These are phyloP conservation scores for Centella asiatica DNA, from an alignment of 129 eudicot genomes.

Conservation along the genomic window DNA sequence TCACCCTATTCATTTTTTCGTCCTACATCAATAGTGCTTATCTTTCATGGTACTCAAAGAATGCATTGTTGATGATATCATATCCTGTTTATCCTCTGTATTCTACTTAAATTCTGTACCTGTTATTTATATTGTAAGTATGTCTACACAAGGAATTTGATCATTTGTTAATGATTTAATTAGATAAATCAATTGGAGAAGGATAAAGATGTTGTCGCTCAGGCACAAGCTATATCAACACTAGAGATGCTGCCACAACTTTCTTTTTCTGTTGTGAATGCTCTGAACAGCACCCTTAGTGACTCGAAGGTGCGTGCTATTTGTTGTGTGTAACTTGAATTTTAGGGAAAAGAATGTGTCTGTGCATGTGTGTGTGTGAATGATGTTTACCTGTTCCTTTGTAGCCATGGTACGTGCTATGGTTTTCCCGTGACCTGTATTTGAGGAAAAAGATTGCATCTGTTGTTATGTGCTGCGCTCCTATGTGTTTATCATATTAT, in stretches of 20 bases:
- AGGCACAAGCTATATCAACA: conserved; percentile 73
- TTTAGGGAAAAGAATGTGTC: not conserved
- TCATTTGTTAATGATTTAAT: conserved; percentile 6
- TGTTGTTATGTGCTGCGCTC: too few species aligned
- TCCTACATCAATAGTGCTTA: too few species aligned
- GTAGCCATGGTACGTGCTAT: not conserved
- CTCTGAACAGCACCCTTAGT: conserved; percentile 49
- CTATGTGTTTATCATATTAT: not conserved
- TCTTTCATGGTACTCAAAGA: not conserved
- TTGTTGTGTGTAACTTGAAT: not conserved
- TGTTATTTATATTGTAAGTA: not conserved
- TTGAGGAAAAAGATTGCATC: too few species aligned
- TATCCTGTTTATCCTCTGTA: not conserved
- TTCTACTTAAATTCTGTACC: not conserved
- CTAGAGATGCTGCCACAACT: conserved; percentile 66
- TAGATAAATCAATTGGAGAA: conserved; percentile 94
- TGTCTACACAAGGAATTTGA: not conserved
- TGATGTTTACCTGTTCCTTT: not conserved
- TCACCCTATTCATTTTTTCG: too few species aligned
- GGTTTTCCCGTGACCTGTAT: too few species aligned
- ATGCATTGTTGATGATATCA: not conserved
- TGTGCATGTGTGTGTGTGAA: not conserved
- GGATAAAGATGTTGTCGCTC: conserved; percentile 97
- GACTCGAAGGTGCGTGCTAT: conserved; percentile 65
- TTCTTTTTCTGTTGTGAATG: conserved; percentile 62